Evolutionary conservation across 176 grass and related monocot species (phyloP).

Genomic region (Thinopyrum elongatum): DNA sequence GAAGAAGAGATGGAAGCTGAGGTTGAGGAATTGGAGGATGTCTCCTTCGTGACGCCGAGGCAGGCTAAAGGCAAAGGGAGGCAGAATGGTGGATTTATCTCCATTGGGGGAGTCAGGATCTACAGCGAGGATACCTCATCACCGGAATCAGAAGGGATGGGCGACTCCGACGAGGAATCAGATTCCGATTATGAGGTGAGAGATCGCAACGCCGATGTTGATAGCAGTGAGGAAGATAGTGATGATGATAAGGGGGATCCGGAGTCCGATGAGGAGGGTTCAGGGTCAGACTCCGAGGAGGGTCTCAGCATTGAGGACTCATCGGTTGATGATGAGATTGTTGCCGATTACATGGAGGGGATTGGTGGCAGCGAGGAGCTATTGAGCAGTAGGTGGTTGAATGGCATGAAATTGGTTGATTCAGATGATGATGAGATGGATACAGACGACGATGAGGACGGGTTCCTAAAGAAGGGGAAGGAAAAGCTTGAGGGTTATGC

Average conservation of each 20-base stretch:
- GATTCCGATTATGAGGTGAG: conserved; percentile 31
- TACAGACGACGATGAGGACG: conserved; percentile 62
- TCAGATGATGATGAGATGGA: conserved; percentile 38
- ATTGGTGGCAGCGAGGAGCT: conserved; percentile 59
- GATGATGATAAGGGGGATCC: conserved; percentile 30
- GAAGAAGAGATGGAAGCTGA: conserved; percentile 29
- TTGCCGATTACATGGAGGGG: conserved; percentile 81
- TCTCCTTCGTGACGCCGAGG: conserved; percentile 40
- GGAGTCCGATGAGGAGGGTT: conserved; percentile 3
- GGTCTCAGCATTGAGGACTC: conserved; percentile 38
- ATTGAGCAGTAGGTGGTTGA: conserved; percentile 41
- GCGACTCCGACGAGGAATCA: conserved; percentile 26
- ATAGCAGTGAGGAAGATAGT: conserved; percentile 19
- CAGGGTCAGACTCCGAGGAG: conserved; percentile 29
- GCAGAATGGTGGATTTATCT: conserved; percentile 58
- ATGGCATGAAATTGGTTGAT: conserved; percentile 51
- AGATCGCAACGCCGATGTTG: conserved; percentile 29
- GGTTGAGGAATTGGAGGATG: conserved; percentile 29
- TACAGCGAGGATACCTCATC: conserved; percentile 82
- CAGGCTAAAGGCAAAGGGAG: conserved; percentile 22
- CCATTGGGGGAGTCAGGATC: conserved; percentile 68
- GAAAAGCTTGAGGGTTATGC: conserved; percentile 53
- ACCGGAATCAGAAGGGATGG: conserved; percentile 54
- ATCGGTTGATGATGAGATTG: conserved; percentile 67
- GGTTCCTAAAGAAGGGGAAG: conserved; percentile 45